Base-by-base conservation (phyloP, 148 eudicot genomes). In the Beta vulgaris region DNA sequence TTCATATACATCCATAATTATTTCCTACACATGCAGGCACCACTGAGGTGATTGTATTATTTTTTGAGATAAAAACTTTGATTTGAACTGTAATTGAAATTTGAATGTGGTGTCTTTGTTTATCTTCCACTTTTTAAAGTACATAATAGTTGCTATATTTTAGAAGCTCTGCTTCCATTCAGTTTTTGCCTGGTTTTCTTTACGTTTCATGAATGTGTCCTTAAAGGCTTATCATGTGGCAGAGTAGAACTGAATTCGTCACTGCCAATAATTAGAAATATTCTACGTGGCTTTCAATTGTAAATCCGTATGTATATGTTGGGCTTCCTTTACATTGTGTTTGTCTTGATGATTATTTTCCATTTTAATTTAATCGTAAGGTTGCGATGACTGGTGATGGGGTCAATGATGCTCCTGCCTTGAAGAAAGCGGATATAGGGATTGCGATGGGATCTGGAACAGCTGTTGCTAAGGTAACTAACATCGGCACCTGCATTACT, bases 321-420 rank as follows among this genome's bases (percentile, higher is more conserved):
- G 5, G 3, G n/a, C 1, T 49, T 53, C 1, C 59, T 36, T 39
- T 36, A 25, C 28, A 6, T 15, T 32, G 28, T 36, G 7, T 14
- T 71, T 73, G 31, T 46, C n/a, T 66, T 57, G 49, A 34, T 28
- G 60, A 58, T 76, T 13, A 49, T 8, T 15, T 69, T 25, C 34
- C 74, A 60, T 51, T 71, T 29, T 60, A 14, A 59, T 69, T 32
- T 53, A 21, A 26, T 77, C 74, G 26, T 40, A 78, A 96, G 99
- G 99, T 96, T 79, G 99, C 99, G 61, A 96, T 96, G 99, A 96
- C 99, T 76, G 99, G 99, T 71, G 99, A 96, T 81, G 99, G 99
- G 65, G 99, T 96, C 34, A 92, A 96, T 83, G 99, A 96, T 86
- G 98, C 99, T 76, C 99, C 99, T 75, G 99, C 99, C 64, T 74